Evolutionary conservation across 2,329 filamentous ascomycete genomes (phyloP).

Genomic region (Elsinoe perseae): DNA sequence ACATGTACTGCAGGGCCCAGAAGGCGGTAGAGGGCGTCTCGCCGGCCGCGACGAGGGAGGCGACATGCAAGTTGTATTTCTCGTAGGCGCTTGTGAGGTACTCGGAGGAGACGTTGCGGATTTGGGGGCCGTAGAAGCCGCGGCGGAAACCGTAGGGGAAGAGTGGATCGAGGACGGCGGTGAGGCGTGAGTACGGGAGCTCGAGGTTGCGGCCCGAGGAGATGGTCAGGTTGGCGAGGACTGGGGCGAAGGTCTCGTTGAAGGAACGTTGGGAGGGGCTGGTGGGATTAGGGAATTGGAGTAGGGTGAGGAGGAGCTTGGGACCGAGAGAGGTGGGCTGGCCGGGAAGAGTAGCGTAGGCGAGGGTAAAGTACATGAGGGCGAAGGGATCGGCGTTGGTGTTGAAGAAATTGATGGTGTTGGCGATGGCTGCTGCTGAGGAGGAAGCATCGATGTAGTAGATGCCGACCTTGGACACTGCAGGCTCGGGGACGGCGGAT

Average conservation of each 20-base stretch:
- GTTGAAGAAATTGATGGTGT: slow-evolving; percentile 15
- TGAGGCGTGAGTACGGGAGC: not conserved
- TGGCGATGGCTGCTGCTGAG: slow-evolving; percentile 4
- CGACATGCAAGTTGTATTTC: slow-evolving; percentile 8
- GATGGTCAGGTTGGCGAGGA: not conserved
- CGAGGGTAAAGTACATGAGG: slow-evolving; percentile 16
- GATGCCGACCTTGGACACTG: slow-evolving; percentile 6
- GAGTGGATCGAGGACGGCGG: slow-evolving; percentile 3
- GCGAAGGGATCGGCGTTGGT: slow-evolving; percentile 15
- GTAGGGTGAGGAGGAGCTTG: not conserved
- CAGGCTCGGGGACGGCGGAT: slow-evolving; percentile 13
- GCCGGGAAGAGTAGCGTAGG: not conserved
- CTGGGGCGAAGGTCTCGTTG: slow-evolving; percentile 14
- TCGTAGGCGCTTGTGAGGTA: slow-evolving; percentile 2
- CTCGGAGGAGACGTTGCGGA: not conserved
- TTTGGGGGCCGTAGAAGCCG: slow-evolving; percentile 17
- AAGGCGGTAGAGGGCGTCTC: slow-evolving; percentile 7
- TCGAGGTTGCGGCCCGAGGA: not conserved
- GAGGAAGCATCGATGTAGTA: slow-evolving; percentile 14
- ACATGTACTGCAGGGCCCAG: slow-evolving; percentile 19
- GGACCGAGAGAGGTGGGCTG: not conserved
- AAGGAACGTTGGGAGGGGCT: not conserved
- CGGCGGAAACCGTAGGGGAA: slow-evolving; percentile 16
- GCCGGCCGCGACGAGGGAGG: not conserved
- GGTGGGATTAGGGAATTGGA: slow-evolving; percentile 8